Conservation (phyloP, 768 basidiomycete genomes). For the Lentinula boryana region DNA sequence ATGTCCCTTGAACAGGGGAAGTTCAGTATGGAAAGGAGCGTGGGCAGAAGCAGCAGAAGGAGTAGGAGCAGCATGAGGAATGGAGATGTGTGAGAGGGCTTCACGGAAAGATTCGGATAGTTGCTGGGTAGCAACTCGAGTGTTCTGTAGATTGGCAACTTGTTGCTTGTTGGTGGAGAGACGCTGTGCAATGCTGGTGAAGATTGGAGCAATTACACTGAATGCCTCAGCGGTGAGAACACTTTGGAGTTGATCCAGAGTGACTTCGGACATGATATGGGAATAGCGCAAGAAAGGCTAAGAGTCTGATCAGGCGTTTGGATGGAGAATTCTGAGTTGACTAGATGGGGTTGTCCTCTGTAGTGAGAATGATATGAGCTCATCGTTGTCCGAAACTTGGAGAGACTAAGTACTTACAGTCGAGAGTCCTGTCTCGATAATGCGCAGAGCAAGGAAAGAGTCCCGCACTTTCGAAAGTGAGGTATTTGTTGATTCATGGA, state of each 20-base stretch:
- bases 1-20: neutral
- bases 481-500: neutral
- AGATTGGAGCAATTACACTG: neutral
- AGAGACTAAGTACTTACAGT: neutral
- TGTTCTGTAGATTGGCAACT: neutral
- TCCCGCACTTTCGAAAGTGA: conserved; percentile 1
- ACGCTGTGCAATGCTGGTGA: neutral
- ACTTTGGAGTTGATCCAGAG: neutral
- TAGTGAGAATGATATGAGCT: neutral
- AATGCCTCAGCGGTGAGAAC: neutral
- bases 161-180: neutral
- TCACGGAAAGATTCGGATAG: neutral
- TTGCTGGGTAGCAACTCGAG: neutral
- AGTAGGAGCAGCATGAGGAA: neutral
- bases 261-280: neutral
- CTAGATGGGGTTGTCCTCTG: neutral
- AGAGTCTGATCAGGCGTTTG: neutral
- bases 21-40: neutral
- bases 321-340: neutral
- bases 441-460: neutral
- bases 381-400: no score
- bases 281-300: neutral
- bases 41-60: neutral
- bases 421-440: neutral
- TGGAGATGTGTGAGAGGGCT: neutral